Conservation (phyloP, 202 grass and related monocot genomes). For the Hordeum pubiflorum region DNA sequence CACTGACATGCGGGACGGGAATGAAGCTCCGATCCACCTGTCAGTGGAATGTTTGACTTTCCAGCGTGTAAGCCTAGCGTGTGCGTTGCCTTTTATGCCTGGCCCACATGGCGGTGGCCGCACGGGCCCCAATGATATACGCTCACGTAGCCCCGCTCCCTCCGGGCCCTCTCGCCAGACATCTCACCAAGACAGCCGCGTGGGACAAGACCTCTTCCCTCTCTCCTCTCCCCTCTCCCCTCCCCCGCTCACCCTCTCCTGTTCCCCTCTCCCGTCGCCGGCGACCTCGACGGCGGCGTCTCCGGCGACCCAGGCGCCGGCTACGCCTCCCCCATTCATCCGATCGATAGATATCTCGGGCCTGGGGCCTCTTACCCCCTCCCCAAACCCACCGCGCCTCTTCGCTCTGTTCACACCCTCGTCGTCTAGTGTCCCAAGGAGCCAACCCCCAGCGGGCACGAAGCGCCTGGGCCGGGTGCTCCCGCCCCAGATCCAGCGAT, state of each 20-base stretch:
- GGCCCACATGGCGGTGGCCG: not conserved
- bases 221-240: not conserved
- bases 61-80: not conserved
- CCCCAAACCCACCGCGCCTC: not conserved
- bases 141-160: not conserved
- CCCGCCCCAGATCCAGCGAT: conserved; percentile 21
- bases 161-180: conserved; percentile 33
- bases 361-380: not conserved
- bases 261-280: conserved; percentile 11
- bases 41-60: accelerated
- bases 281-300: conserved; percentile 21
- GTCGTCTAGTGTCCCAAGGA: not conserved
- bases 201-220: not conserved
- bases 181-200: conserved; percentile 24
- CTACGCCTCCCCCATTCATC: not conserved
- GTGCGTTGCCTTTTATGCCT: not conserved
- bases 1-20: not conserved
- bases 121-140: not conserved
- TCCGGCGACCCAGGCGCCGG: not conserved
- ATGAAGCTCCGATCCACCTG: accelerated
- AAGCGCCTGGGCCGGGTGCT: not conserved
- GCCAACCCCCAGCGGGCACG: not conserved
- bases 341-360: not conserved
- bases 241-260: not conserved
- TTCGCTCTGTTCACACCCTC: not conserved